Conservation (phyloP, 805 yeast species). For the Saccharomycopsis babjevae region DNA sequence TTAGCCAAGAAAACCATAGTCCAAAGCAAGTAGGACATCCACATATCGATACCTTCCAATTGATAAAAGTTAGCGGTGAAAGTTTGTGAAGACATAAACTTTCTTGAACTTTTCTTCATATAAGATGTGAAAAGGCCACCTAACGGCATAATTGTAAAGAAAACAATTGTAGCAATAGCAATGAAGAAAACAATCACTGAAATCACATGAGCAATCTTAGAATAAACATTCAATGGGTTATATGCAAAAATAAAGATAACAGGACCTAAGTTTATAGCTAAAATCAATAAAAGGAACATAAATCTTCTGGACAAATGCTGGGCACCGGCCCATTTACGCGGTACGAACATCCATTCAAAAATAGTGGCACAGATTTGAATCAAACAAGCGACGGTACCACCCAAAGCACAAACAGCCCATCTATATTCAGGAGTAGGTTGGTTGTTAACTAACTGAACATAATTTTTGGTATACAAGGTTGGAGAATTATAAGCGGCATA, state of each 20-base stretch:
- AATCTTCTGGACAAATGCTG: constrained; percentile 89
- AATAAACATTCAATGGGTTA: constrained; percentile 55
- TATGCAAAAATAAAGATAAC: constrained; percentile 76
- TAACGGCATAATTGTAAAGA: constrained; percentile 90
- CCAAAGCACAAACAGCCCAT: constrained; percentile 91
- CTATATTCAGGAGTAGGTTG: constrained; percentile 82
- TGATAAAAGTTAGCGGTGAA: constrained; percentile 87
- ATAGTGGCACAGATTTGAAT: constrained; percentile 83
- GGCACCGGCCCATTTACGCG: constrained; percentile 98
- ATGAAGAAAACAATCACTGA: constrained; percentile 84
- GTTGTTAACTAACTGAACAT: constrained; percentile 71
- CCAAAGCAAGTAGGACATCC: constrained; percentile 94
- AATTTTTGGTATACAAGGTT: constrained; percentile 77
- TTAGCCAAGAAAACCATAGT: constrained; percentile 80
- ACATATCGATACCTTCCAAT: constrained; percentile 82
- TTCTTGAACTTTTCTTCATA: constrained; percentile 76
- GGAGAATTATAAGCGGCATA: constrained; percentile 90
- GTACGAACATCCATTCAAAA: constrained; percentile 92
- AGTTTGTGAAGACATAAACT: constrained; percentile 86
- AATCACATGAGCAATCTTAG: constrained; percentile 66
- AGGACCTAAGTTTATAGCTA: constrained; percentile 72
- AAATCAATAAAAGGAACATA: constrained; percentile 55
- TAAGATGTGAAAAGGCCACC: constrained; percentile 94
- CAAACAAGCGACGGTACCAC: constrained; percentile 76
- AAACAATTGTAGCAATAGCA: constrained; percentile 71